Evolutionary conservation across 352 stramenopile genomes (phyloP), one percentile per base, ranked within the genome.

Genomic region (Phytopythium oedochilum): DNA sequence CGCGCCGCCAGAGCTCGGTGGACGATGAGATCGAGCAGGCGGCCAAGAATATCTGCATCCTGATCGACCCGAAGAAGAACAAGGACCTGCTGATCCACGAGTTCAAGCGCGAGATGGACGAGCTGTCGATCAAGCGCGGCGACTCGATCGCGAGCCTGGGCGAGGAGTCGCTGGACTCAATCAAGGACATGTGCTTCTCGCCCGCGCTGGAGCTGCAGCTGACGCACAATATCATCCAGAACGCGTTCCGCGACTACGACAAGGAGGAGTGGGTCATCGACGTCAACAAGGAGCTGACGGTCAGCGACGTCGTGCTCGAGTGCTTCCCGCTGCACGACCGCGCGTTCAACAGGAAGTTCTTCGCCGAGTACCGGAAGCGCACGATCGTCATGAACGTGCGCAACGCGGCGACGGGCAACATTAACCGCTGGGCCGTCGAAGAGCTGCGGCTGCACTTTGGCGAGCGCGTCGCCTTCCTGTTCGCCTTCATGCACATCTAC

Each of bases 401-500:
- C 31, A 91, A 91, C 39, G 78, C 78, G 1, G 81, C 79, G 15
- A 70, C 74, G 2, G 83, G 81, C 26, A 95, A 95, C 55, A 86
- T 72, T 47, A 77, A 95, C 64, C 83, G 85, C 2, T 95, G 85
- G 85, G 85, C 81, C 1, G 84, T 95, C 7, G 85, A 95, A 38
- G 85, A 95, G 51, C 64, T 95, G 6, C 85, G 85, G 23, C 68
- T 95, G 22, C 86, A 95, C 57, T 95, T 95, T 63, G 86, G 86
- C 22, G 83, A 94, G 64, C 86, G 83, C 15, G 86, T 95, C n/a
- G 86, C 86, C 26, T 95, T 95, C 57, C 61, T 94, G 8, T 95
- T 95, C 57, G 86, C 86, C 2, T 95, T 94, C 51, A 95, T 95
- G 83, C 82, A 94, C 60, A 92, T 94, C 60, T 95, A 95, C 71